phyloP scores from a whole-genome alignment of 345 rosid genomes.

The Dovyalis caffra region DNA sequence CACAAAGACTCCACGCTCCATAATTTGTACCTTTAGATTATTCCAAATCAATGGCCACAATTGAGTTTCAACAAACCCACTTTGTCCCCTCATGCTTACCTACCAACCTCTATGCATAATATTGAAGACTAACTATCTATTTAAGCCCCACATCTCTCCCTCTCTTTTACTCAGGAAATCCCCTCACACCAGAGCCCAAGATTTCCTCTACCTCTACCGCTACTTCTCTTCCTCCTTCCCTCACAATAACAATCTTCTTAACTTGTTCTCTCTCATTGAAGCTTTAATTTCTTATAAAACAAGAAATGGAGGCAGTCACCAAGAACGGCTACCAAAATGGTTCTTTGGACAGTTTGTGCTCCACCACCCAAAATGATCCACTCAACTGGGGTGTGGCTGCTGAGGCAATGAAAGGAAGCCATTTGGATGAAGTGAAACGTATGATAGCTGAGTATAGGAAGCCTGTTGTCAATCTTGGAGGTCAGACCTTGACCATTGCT shows the following conservation, averaged over 20 bases:
- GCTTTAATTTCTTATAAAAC: not conserved
- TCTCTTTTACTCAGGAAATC: constrained; percentile 16
- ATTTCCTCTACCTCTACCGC: not conserved
- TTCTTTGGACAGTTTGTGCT: constrained; percentile 15
- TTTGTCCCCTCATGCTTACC: constrained; percentile 22
- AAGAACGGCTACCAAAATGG: constrained; percentile 13
- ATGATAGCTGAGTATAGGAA: constrained; percentile 70
- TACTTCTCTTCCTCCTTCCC: not conserved
- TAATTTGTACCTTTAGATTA: not conserved
- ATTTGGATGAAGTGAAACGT: constrained; percentile 72
- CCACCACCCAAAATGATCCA: constrained; percentile 40
- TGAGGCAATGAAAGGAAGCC: constrained; percentile 76
- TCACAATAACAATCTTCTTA: not conserved
- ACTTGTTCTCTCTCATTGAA: not conserved
- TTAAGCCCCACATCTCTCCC: constrained; percentile 1
- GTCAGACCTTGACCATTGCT: constrained; percentile 71
- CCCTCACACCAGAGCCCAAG: too few species aligned
- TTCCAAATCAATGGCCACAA: constrained; percentile 7
- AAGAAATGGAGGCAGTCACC: constrained; percentile 3
- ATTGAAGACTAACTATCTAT: not conserved
- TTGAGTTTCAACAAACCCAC: constrained; percentile 27
- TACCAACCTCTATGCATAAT: constrained; percentile 5
- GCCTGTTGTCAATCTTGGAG: constrained; percentile 61
- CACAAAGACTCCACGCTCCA: not conserved
- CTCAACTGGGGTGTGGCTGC: constrained; percentile 71